Evolutionary conservation across 116 monocot species (phyloP).

Genomic region (Trichopus zeylanicus): DNA sequence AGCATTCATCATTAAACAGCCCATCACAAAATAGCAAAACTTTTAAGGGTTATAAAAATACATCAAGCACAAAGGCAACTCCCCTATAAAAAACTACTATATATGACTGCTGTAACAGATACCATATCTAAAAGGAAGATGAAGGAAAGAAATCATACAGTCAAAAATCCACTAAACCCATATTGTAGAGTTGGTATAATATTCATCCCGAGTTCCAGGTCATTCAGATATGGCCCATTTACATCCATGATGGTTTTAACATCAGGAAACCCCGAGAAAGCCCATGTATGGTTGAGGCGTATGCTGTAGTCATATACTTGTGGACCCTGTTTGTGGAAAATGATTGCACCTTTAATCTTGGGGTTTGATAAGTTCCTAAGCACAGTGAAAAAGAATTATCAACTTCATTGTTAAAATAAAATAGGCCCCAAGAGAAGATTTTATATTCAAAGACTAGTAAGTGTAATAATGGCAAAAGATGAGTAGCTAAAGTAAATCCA

Average conservation of each 20-base stretch:
- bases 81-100: too few species aligned
- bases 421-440: too few species aligned
- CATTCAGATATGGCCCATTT: constrained; percentile 83
- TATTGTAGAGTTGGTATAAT: constrained; percentile 80
- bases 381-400: constrained; percentile 9
- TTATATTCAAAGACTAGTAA: too few species aligned
- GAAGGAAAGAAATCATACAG: constrained; percentile 44
- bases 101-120: not conserved
- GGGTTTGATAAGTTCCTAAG: constrained; percentile 81
- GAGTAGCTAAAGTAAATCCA: not conserved
- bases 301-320: constrained; percentile 85
- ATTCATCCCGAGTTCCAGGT: constrained; percentile 65
- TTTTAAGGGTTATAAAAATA: not conserved
- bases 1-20: too few species aligned
- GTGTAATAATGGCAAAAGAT: not conserved
- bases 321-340: constrained; percentile 84
- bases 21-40: too few species aligned
- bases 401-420: not conserved
- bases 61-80: too few species aligned
- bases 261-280: constrained; percentile 89
- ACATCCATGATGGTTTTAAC: constrained; percentile 87
- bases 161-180: constrained; percentile 82
- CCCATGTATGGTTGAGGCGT: constrained; percentile 92
- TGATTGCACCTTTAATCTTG: constrained; percentile 73
- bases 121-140: constrained; percentile 2